Conservation (phyloP, 768 basidiomycete species). For the Pleurotus tuoliensis region DNA sequence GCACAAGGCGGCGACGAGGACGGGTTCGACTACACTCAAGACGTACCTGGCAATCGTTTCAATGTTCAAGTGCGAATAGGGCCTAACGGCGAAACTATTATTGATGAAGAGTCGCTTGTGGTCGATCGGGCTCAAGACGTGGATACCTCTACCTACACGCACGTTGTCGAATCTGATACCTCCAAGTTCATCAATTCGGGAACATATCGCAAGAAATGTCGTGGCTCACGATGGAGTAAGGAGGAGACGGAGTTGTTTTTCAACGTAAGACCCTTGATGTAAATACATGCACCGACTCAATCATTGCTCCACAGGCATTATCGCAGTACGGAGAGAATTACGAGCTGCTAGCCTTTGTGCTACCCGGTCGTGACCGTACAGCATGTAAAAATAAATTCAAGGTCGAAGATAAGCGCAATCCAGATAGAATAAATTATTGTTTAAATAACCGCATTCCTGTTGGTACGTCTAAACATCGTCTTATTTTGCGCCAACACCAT, state of each 20-base stretch:
- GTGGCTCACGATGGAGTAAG: slow-evolving; percentile 85
- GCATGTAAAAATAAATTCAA: slow-evolving; percentile 95
- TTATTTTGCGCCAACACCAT: not conserved
- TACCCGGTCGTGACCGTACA: slow-evolving; percentile 82
- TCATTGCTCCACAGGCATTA: slow-evolving; percentile 59
- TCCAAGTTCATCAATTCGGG: slow-evolving; percentile 84
- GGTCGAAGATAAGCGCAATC: slow-evolving; percentile 79
- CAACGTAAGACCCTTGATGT: slow-evolving; percentile 47
- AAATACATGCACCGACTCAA: slow-evolving; percentile 11
- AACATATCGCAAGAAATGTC: slow-evolving; percentile 74
- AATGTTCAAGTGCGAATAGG: slow-evolving; percentile 87
- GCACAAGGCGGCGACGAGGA: slow-evolving; percentile 43
- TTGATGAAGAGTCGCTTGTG: slow-evolving; percentile 81
- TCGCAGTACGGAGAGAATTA: slow-evolving; percentile 91
- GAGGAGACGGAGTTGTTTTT: slow-evolving; percentile 89
- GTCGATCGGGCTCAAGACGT: slow-evolving; percentile 69
- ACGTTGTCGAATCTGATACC: slow-evolving; percentile 78
- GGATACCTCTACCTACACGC: slow-evolving; percentile 69
- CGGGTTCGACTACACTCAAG: slow-evolving; percentile 68
- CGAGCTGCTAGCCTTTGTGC: slow-evolving; percentile 81
- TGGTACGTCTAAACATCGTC: slow-evolving; percentile 41
- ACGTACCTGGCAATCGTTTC: slow-evolving; percentile 63
- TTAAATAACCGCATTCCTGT: slow-evolving; percentile 75
- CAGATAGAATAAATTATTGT: slow-evolving; percentile 69
- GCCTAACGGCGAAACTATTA: slow-evolving; percentile 80